Evolutionary conservation across 441 rosid genomes (phyloP).

Genomic region (Erodium trifolium): DNA sequence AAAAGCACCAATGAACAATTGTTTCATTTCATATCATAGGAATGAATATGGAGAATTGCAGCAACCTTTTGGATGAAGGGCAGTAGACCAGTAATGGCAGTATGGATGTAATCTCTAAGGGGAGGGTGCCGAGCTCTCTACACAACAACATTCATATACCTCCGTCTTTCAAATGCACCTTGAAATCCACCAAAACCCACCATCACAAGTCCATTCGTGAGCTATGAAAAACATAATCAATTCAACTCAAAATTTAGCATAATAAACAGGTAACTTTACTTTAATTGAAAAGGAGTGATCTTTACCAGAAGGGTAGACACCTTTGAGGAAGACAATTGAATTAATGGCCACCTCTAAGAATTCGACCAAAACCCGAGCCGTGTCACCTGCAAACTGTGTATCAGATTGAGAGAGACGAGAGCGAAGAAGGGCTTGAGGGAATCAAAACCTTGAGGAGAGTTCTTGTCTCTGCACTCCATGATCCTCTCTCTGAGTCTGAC

Average conservation of each 20-base stretch:
- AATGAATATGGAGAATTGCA: background rate
- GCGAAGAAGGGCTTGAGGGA: background rate
- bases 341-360: constrained; percentile 2
- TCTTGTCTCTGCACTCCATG: background rate
- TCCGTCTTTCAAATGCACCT: background rate
- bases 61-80: background rate
- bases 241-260: background rate
- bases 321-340: background rate
- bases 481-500: background rate
- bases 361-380: background rate
- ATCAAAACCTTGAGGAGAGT: constrained; percentile 1
- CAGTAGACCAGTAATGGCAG: background rate
- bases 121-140: background rate
- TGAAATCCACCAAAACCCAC: background rate
- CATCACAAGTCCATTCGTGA: background rate
- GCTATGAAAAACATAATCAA: background rate
- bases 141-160: constrained; percentile 2
- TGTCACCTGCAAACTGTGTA: background rate
- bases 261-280: background rate
- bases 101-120: constrained; percentile 1
- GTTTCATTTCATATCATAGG: background rate
- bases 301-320: background rate
- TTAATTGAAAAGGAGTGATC: background rate
- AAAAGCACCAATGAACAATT: background rate
- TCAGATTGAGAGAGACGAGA: background rate